Evolutionary conservation across 2,329 filamentous ascomycete genomes (phyloP).

Genomic region (Aspergillaceae sp.): DNA sequence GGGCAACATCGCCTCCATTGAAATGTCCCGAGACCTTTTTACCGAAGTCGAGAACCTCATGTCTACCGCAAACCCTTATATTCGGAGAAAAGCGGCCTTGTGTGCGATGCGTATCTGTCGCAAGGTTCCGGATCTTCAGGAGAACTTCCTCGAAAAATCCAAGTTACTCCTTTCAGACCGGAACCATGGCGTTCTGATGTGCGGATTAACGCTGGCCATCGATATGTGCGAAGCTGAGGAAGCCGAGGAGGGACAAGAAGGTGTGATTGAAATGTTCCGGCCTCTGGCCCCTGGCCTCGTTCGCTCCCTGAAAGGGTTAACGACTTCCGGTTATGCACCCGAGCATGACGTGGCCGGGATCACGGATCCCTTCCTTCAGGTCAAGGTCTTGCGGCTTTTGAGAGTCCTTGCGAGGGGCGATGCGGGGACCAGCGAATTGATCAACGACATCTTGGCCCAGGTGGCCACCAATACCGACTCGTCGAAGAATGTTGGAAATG

Average conservation of each 20-base stretch:
- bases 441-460: conserved; percentile 96
- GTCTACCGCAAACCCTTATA: conserved; percentile 94
- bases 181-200: conserved; percentile 91
- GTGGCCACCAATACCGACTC: conserved; percentile 97
- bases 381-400: conserved; percentile 84
- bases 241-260: conserved; percentile 80
- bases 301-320: conserved; percentile 81
- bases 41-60: conserved; percentile 88
- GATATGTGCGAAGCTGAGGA: conserved; percentile 94
- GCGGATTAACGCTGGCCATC: conserved; percentile 80
- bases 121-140: conserved; percentile 93
- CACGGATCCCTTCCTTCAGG: conserved; percentile 93
- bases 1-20: conserved; percentile 93
- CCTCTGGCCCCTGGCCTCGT: conserved; percentile 77
- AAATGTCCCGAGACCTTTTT: conserved; percentile 97
- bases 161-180: conserved; percentile 79
- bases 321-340: conserved; percentile 90
- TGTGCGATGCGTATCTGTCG: conserved; percentile 98
- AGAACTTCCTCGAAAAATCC: conserved; percentile 94
- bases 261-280: conserved; percentile 83
- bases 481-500: conserved; percentile 96
- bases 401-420: conserved; percentile 82
- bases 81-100: conserved; percentile 91
- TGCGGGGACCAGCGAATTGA: conserved; percentile 81
- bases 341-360: conserved; percentile 98